Evolutionary conservation across 208 protist species (phyloP), one percentile per base, ranked within the genome.

Genomic region (Tritrichomonas foetus): DNA sequence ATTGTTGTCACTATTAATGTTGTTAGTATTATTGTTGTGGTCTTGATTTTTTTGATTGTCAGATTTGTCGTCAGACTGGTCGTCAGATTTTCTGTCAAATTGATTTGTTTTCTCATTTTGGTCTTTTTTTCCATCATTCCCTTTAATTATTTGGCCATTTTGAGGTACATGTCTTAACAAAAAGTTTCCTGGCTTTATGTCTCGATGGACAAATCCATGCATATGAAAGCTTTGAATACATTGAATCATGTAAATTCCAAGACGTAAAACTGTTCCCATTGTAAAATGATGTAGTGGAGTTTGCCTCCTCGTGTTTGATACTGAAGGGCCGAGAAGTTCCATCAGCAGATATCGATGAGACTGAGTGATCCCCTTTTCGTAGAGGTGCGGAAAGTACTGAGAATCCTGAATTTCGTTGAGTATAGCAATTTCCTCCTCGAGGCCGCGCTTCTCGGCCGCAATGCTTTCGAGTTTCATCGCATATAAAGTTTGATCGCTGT

Each of bases 401-500:
- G 78, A 89, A 36, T 89, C 78, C 57, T 89, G 78, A 47, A 82
- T 27, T 82, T 82, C 41, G 3, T 20, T 20, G 9, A 82, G 74
- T 11, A 39, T 82, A 50, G 47, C 74, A 0, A 82, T 53, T 82
- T 82, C 74, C 3, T 20, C 27, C 3, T 47, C 74, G 5, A 82
- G 41, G 1, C 74, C 74, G 47, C 50, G 33, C 41, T 82, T 82
- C 27, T 82, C 74, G 25, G 33, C 33, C 20, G 33, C 41, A 25
- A 82, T n/a, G 64, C 25, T 61, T 89, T 89, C 78, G 30, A 89
- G 3, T 57, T 89, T 89, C 78, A 89, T 89, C 39, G 78, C 78
- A 89, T 89, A 89, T 39, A 89, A 30, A 61, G 16, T 61, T 61
- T 61, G 5, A 61, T 22, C 5, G 13, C n/a, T 25, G 11, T 69